Evolutionary conservation across 2,329 filamentous ascomycete genomes (phyloP), one percentile per base, ranked within the genome.

Genomic region (Thielaviopsis musarum): DNA sequence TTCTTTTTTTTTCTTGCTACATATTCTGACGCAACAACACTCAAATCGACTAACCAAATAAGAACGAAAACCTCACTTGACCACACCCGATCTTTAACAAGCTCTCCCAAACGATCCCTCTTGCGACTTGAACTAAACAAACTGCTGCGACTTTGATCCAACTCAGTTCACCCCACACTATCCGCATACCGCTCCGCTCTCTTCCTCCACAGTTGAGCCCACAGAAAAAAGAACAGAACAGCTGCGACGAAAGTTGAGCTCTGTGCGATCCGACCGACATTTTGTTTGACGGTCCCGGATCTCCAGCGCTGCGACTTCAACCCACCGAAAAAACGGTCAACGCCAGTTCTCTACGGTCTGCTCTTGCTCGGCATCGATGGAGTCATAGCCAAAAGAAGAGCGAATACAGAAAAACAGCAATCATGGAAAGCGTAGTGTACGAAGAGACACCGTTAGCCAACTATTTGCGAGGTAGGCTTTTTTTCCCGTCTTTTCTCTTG

Each of bases 401-500:
- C n/a, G 24, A 52, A 53, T 58, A 52, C 48, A 48, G 52, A 53
- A n/a, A 34, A 52, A 58, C 49, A 21, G 24, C 57, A 41, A 59
- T 56, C 19, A 93, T 96, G 91, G 91, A 95, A 79, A 83, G 87
- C 68, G 78, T 95, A 67, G 82, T 95, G 66, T 87, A 87, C 73
- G 82, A 93, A 74, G 84, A 90, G 74, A 87, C 88, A 70, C 91
- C 91, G 66, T 78, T 96, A 73, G 90, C 89, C 69, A 83, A 87
- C 68, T 93, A 93, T 74, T 82, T 96, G 66, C 85, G 91, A 82
- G 90, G 91, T 93, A 72, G 67, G 77, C 9, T n/a, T 51, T 26
- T 57, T 28, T 22, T 28, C 24, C 24, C 6, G 24, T 26, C 22
- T 28, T 17, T n/a, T 34, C 10, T 34, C 30, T 34, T 34, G 30